Base-by-base conservation (phyloP, 768 basidiomycete species). In the Cytidiella melzeri region DNA sequence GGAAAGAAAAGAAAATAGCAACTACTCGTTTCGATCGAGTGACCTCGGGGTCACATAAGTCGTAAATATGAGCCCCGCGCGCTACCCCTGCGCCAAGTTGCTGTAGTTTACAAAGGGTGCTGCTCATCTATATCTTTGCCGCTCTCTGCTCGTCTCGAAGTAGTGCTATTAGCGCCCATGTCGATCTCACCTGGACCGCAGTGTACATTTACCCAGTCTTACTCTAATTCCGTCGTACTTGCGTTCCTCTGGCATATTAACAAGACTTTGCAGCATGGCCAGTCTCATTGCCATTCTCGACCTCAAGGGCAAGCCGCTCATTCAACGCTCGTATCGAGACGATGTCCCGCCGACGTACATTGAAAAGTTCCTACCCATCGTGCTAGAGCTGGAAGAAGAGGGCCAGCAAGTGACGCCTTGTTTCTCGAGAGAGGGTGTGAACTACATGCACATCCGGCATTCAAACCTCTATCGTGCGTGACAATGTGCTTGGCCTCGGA, bases 361-460 rank as follows among this genome's bases (percentile, higher is more conserved):
- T 57, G 96, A 98, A 63, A 81, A 89, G 41, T 98, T 99, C 65
- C 76, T 98, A 28, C 95, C 95, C 0, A 78, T 96, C 24, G 72
- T 97, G 21, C 81, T 97, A 28, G 95, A 99, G 24, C 84, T 96
- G 63, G 95, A 99, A 67, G 95, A 99, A 72, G 96, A 99, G 51
- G 92, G 91, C 28, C 86, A 92, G 57, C 92, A 92, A 60, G 87
- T 97, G 23, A 93, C 92, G 5, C 96, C 96, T 1, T 98, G 95
- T 69, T 91, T 99, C 73, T 89, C 94, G 3, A 84, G 80, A 55
- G 88, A 93, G 60, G 95, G 95, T 12, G 73, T 98, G 71, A 98
- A 98, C 68, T 99, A 94, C 70, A 88, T 97, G 85, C 93, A 99
- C 66, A 97, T 99, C 63, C 79, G 95, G 24, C 95, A 98, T 66